Evolutionary conservation across 2,329 filamentous ascomycete species (phyloP).

Genomic region (Aspergillus sp.): DNA sequence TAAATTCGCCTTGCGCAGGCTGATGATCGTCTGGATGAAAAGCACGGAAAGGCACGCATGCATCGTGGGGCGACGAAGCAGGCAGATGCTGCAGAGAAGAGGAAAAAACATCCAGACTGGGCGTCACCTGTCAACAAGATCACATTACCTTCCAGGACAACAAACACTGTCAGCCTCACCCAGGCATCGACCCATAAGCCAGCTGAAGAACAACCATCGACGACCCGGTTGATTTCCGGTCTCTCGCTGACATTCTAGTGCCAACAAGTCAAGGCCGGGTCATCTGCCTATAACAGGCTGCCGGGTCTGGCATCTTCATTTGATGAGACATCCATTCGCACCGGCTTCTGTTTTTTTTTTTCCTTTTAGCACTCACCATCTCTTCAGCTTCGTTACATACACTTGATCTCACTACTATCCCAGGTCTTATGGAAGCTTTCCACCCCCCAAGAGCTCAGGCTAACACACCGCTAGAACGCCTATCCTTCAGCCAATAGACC

Average conservation of each 20-base stretch:
- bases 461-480: conserved; percentile 11
- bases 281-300: background rate
- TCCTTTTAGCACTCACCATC: background rate
- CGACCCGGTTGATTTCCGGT: background rate
- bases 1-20: conserved; percentile 1
- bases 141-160: background rate
- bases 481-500: conserved; percentile 5
- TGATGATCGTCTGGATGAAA: background rate
- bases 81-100: background rate
- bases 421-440: background rate
- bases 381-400: background rate
- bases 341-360: background rate
- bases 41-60: background rate
- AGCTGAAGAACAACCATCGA: background rate
- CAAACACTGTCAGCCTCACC: background rate
- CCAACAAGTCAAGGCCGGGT: background rate
- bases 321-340: background rate
- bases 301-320: background rate
- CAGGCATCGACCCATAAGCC: background rate
- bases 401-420: background rate
- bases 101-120: background rate
- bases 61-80: conserved; percentile 1
- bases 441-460: background rate
- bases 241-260: background rate
- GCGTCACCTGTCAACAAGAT: background rate